Conservation (phyloP, 2,329 filamentous ascomycete species). For the Penicillium janthinellum region DNA sequence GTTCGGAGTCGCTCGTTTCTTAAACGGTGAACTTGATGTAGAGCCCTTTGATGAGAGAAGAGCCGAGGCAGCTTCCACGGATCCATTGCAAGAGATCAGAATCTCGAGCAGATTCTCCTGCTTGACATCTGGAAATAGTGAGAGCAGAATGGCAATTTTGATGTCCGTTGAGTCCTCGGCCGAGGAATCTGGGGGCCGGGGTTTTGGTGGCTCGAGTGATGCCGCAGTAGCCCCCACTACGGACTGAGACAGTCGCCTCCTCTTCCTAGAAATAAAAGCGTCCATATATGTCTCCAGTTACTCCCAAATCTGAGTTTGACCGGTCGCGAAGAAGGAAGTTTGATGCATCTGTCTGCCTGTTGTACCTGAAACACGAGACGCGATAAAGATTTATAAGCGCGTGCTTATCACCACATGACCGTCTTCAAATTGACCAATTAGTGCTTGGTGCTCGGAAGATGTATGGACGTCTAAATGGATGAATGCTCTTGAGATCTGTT, state of each 20-base stretch:
- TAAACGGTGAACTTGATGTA: constrained; percentile 12
- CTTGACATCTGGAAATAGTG: constrained; percentile 66
- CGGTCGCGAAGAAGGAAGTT: not conserved
- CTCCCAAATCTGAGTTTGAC: too few relatives aligned
- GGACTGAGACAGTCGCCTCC: constrained; percentile 27
- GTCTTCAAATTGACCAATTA: constrained; percentile 34
- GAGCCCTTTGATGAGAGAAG: constrained; percentile 49
- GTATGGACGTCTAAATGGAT: not conserved
- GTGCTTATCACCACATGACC: constrained; percentile 34
- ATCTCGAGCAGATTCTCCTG: constrained; percentile 75
- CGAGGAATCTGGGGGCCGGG: constrained; percentile 12
- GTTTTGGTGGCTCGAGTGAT: not conserved
- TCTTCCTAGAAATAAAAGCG: constrained; percentile 43
- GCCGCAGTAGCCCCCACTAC: not conserved
- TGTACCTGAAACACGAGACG: not conserved
- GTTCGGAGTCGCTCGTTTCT: constrained; percentile 41
- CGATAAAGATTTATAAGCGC: constrained; percentile 26
- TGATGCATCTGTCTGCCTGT: not conserved
- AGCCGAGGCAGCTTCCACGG: constrained; percentile 65
- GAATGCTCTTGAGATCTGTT: not conserved
- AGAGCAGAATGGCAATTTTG: constrained; percentile 81
- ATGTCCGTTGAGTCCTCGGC: constrained; percentile 83
- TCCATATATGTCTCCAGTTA: constrained; percentile 36
- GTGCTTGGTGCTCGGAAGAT: not conserved
- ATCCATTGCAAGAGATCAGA: constrained; percentile 75